Conservation (phyloP, 352 stramenopile species). For the Pythium angustatum region DNA sequence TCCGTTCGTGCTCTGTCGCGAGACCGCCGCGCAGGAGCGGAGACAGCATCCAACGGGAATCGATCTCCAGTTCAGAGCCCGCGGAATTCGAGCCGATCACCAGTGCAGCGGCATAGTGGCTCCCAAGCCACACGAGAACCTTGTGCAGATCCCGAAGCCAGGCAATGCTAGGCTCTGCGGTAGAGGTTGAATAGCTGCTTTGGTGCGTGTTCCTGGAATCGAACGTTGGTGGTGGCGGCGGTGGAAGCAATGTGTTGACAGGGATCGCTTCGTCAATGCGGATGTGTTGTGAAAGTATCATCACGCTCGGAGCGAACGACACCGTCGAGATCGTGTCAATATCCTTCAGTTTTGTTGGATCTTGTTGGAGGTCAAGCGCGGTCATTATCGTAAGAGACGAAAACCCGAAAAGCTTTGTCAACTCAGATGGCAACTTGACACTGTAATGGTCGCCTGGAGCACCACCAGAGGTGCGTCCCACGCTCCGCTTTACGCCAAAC, state of each 20-base stretch:
- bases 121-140: constrained; percentile 38
- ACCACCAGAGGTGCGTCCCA: not conserved
- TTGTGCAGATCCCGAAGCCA: constrained; percentile 42
- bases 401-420: constrained; percentile 26
- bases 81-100: constrained; percentile 25
- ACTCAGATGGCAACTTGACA: constrained; percentile 19
- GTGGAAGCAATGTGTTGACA: not conserved
- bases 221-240: constrained; percentile 7
- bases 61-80: constrained; percentile 14
- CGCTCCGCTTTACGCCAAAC: constrained; percentile 3
- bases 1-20: not conserved
- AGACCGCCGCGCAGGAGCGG: constrained; percentile 34
- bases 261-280: not conserved
- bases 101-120: constrained; percentile 37
- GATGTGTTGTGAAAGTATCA: constrained; percentile 36
- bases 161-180: constrained; percentile 11
- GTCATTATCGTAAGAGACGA: not conserved
- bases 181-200: not conserved
- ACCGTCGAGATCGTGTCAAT: constrained; percentile 17
- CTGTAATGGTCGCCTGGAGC: constrained; percentile 13
- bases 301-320: constrained; percentile 27
- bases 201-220: not conserved
- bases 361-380: not conserved
- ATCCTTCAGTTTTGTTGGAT: not conserved
- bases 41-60: constrained; percentile 36